Evolutionary conservation across 768 basidiomycete species (phyloP), one percentile per base, ranked within the genome.

Genomic region (Thelephora ganbajun): DNA sequence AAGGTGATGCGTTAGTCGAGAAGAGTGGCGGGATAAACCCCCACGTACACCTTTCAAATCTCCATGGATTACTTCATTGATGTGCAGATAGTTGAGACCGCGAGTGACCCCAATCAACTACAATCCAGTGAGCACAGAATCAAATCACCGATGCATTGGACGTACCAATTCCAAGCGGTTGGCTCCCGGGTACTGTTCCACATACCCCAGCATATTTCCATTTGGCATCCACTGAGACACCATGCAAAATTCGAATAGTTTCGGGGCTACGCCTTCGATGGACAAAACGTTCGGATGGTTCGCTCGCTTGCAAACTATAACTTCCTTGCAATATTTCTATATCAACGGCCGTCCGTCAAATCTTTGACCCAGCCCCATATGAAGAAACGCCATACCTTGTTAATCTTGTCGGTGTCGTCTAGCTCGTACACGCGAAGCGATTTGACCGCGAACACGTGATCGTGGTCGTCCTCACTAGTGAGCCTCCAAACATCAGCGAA

Each of bases 31-130:
- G 33, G 19, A 19, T 12, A 13, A 12, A 46, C n/a, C n/a, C n/a
- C 3, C 41, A 22, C 50, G 30, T 30, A 51, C 50, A 1, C 36
- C 41, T 33, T 46, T 46, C 14, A 51, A 39, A 23, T 51, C 50
- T 23, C 50, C 50, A 26, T 51, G 50, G 11, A 51, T 46, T 5
- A 51, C 41, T 19, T 35, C 30, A 26, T 26, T 16, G 13, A 13
- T 34, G 18, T 50, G 50, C 47, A 51, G 34, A 44, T 48, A 51
- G 18, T 30, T 33, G 16, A 51, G 46, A 11, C 47, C 50, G 4
- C 33, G 33, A 4, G 50, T 43, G 13, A 48, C 42, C 26, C 48
- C 47, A 11, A 33, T 12, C 5, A 51, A 23, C 50, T 51, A 9
- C 11, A 33, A 42, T 11, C 5, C 6, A 22, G 13, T 43, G 30